Evolutionary conservation across 2,329 filamentous ascomycete species (phyloP), one percentile per base, ranked within the genome.

Genomic region (Lithohypha guttulata): DNA sequence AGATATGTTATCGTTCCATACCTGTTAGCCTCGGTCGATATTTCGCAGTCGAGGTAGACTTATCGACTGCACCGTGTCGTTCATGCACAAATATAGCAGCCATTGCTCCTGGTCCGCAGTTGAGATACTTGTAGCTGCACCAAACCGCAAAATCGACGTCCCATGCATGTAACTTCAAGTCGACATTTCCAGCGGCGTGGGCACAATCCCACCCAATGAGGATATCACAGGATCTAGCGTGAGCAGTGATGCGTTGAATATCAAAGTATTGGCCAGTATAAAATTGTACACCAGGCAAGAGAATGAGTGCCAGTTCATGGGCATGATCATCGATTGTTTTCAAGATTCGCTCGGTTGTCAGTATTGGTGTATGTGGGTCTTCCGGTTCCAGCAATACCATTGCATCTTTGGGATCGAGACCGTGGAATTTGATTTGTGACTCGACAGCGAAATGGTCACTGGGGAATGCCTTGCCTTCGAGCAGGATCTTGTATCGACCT

Each of bases 51-150:
- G 42, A 32, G 17, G 20, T 15, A 8, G 5, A 53, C 56, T 17
- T 55, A 26, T 62, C 59, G 8, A 83, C 76, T 17, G 58, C 58
- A 27, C 80, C 77, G 55, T 93, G 81, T 26, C 65, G 69, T 55
- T 84, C 75, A 58, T 94, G 84, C 6, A 94, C 81, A 49, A 86
- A 94, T 1, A 80, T 66, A 0, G 81, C 85, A 1, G 75, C 84
- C 47, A 93, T 93, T 11, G 78, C 71, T 3, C 86, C 86, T 0
- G 86, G 84, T 0, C 86, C 86, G 18, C 79, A 77, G 56, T 93
- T 93, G 57, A 93, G 73, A 63, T 94, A 94, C 64, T 94, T 94
- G 70, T 94, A 94, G 13, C 80, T 87, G 61, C 86, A 94, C 86
- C 86, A 94, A 39, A 75, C 83, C 11, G 87, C 86, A 53, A 93